Percentiles rank a stretch among this genome's conserved stretches.
Evolutionary conservation across 352 stramenopile genomes (phyloP).

Genomic region (Globisporangium acanthophoron): DNA sequence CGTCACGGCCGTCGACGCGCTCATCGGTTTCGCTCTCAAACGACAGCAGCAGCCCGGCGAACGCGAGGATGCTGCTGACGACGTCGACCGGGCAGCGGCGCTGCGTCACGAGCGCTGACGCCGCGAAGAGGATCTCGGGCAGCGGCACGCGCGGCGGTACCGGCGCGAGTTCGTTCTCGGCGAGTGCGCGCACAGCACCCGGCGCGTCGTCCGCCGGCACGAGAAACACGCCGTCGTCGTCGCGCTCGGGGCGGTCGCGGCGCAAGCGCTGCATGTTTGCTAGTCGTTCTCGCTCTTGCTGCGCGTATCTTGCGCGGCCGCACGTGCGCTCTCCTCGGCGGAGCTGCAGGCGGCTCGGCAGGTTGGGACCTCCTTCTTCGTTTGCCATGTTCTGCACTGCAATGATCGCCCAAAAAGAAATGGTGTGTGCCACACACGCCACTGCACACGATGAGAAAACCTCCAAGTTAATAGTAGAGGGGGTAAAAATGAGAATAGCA

Average conservation of each 20-base stretch:
- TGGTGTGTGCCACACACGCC: too few species aligned
- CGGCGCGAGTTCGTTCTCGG: slow-evolving; percentile 24
- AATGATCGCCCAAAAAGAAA: too few species aligned
- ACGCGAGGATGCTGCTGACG: slow-evolving; percentile 25
- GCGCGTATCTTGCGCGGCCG: not conserved
- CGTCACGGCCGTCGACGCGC: slow-evolving; percentile 15
- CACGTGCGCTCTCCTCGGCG: not conserved
- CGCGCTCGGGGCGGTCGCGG: not conserved
- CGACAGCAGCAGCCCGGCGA: slow-evolving; percentile 43
- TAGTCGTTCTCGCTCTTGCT: not conserved
- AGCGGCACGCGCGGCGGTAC: slow-evolving; percentile 32
- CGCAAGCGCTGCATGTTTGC: not conserved
- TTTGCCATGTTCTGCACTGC: too few species aligned
- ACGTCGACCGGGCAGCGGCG: slow-evolving; percentile 23
- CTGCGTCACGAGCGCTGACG: slow-evolving; percentile 28
- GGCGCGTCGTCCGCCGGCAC: slow-evolving; percentile 37
- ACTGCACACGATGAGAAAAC: too few species aligned
- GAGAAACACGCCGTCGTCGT: slow-evolving; percentile 22
- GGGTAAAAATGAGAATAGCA: too few species aligned
- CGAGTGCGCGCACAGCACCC: slow-evolving; percentile 33
- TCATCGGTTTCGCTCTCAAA: slow-evolving; percentile 38
- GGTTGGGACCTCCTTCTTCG: too few species aligned
- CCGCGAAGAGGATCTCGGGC: slow-evolving; percentile 37
- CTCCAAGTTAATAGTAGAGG: too few species aligned
- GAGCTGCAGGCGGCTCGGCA: too few species aligned